Conservation (phyloP, 495 filamentous ascomycete genomes). For the Oidiodendron maius region DNA sequence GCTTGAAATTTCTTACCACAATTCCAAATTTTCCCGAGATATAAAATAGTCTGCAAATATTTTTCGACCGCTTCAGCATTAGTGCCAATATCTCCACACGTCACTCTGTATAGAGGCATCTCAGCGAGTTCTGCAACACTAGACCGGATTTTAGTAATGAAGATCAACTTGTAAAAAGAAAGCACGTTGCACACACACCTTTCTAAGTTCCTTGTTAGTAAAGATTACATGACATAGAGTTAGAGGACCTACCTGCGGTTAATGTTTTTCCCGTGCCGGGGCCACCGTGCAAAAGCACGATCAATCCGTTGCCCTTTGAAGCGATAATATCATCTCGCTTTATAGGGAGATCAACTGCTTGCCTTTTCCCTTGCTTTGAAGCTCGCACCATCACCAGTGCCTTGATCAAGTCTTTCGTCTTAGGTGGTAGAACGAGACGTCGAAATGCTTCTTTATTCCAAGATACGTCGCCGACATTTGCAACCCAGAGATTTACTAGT, state of each 20-base stretch:
- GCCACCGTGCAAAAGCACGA: slow-evolving; percentile 30
- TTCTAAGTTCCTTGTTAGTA: not conserved
- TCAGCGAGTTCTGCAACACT: slow-evolving; percentile 23
- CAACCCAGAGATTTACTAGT: slow-evolving; percentile 37
- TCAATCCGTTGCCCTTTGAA: slow-evolving; percentile 8
- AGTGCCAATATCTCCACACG: slow-evolving; percentile 12
- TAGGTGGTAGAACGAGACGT: slow-evolving; percentile 2
- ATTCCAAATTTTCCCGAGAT: slow-evolving; percentile 32
- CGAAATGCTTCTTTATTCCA: slow-evolving; percentile 16
- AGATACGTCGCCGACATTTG: slow-evolving; percentile 22
- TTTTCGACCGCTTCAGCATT: slow-evolving; percentile 25
- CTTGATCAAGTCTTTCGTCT: slow-evolving; percentile 9
- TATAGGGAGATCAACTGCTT: not conserved
- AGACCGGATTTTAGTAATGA: not conserved
- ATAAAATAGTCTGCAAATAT: slow-evolving; percentile 33
- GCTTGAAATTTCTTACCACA: not conserved
- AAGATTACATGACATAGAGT: not conserved
- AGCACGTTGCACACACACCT: not conserved
- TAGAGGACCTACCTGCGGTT: slow-evolving; percentile 37
- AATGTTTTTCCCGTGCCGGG: slow-evolving; percentile 54
- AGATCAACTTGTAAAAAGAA: not conserved
- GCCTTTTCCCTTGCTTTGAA: not conserved
- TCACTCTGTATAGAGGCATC: slow-evolving; percentile 12
- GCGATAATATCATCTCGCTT: slow-evolving; percentile 9
- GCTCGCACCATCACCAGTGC: slow-evolving; percentile 5